These are phyloP conservation scores for Tephrocybe sp. DNA, from an alignment of 768 basidiomycete genomes.

Conservation along the genomic window DNA sequence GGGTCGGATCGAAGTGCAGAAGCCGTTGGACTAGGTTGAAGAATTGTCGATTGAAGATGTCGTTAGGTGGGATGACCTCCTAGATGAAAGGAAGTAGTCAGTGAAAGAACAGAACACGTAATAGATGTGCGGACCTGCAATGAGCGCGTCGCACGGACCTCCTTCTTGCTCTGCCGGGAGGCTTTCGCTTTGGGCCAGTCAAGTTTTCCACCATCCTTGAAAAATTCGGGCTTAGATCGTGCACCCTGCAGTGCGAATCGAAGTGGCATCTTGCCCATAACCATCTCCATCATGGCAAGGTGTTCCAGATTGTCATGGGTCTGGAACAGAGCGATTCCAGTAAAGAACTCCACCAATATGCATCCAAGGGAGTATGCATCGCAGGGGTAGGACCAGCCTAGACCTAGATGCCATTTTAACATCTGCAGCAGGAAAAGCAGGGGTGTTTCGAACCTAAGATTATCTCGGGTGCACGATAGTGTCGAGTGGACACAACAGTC, in stretches of 20 bases:
- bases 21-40: slow-evolving; percentile 85
- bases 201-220: slow-evolving; percentile 81
- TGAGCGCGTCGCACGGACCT: slow-evolving; percentile 82
- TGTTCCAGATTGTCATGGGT: slow-evolving; percentile 99
- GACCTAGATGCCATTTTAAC: slow-evolving; percentile 49
- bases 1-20: slow-evolving; percentile 86
- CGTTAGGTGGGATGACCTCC: slow-evolving; percentile 84
- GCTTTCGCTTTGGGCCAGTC: slow-evolving; percentile 93
- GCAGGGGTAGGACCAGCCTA: slow-evolving; percentile 98
- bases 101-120: slow-evolving; percentile 9
- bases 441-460: slow-evolving; percentile 74
- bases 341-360: slow-evolving; percentile 98
- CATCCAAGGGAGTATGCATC: slow-evolving; percentile 98
- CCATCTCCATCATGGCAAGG: slow-evolving; percentile 99
- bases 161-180: slow-evolving; percentile 89
- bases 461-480: slow-evolving; percentile 99
- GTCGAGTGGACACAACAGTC: slow-evolving; percentile 94
- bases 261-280: slow-evolving; percentile 97
- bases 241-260: slow-evolving; percentile 76
- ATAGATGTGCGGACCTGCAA: slow-evolving; percentile 59
- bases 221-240: slow-evolving; percentile 88
- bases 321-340: slow-evolving; percentile 97
- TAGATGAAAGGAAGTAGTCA: slow-evolving; percentile 28
- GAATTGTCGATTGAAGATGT: slow-evolving; percentile 76
- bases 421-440: neutral